phyloP scores from a whole-genome alignment of 306 rosid genomes.

The Quercus rubra region DNA sequence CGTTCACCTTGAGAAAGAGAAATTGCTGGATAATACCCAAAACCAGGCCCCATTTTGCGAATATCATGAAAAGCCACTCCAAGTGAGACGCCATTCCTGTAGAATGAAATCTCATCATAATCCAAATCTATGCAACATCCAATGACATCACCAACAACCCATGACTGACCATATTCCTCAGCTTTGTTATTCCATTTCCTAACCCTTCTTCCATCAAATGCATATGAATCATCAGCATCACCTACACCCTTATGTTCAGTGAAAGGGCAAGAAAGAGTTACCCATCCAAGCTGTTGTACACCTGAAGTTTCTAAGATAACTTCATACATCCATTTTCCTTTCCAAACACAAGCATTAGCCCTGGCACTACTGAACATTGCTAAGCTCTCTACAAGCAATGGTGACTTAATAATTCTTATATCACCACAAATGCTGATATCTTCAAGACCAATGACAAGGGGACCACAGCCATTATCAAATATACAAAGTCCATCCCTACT shows the following conservation, averaged over 20 bases:
- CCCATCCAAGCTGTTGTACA: slow-evolving; percentile 97
- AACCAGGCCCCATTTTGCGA: slow-evolving; percentile 73
- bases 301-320: slow-evolving; percentile 91
- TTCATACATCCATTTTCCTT: slow-evolving; percentile 99
- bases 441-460: slow-evolving; percentile 53
- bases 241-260: slow-evolving; percentile 93
- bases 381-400: slow-evolving; percentile 75
- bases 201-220: slow-evolving; percentile 95
- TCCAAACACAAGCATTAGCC: slow-evolving; percentile 81
- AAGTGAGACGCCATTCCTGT: slow-evolving; percentile 81
- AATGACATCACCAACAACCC: slow-evolving; percentile 96
- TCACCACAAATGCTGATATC: slow-evolving; percentile 77
- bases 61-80: slow-evolving; percentile 88
- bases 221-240: slow-evolving; percentile 90
- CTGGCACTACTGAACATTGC: slow-evolving; percentile 92
- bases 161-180: slow-evolving; percentile 80
- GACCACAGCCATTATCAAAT: slow-evolving; percentile 32
- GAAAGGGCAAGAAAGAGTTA: slow-evolving; percentile 85
- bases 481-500: slow-evolving; percentile 51
- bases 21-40: slow-evolving; percentile 88
- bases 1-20: slow-evolving; percentile 96
- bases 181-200: slow-evolving; percentile 90
- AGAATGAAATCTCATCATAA: slow-evolving; percentile 71
- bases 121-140: slow-evolving; percentile 98
- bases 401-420: slow-evolving; percentile 54